Evolutionary conservation across 495 filamentous ascomycete genomes (phyloP), one percentile per base, ranked within the genome.

Genomic region (Podospora fimiseda): DNA sequence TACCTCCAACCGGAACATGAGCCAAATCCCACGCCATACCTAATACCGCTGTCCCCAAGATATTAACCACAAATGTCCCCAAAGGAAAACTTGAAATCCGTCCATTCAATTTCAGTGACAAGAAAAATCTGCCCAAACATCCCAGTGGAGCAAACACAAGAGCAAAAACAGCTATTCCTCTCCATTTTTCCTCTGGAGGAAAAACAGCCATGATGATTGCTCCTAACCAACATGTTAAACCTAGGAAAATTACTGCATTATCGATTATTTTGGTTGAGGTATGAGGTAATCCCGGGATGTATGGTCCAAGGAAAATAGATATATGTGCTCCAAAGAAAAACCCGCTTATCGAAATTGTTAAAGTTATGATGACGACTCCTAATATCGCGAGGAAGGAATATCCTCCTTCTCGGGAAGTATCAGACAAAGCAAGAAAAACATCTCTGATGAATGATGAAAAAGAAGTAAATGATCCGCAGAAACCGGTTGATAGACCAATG

Each of bases 361-460:
- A 56, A 13, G 85, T 90, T 4, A 75, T 67, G 40, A 93, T 70
- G 6, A 86, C 65, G 36, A 95, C 80, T 19, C 83, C 85, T 0
- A 90, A 59, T 7, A 89, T 61, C 13, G 92, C 89, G 73, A 91
- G 78, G 69, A 96, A 85, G 53, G 83, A 87, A 69, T 93, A 88
- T 0, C 59, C 55, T 16, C 53, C 61, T 33, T 60, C 65, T 27
- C 8, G 56, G 6, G 89, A 70, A 48, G 82, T 78, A 62, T 96
- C 95, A 6, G 88, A 84, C 11, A 96, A 66, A 0, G 88, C 84
- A n/a, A 95, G 75, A 67, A 95, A 96, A 43, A 77, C 69, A 61
- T 94, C 92, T 3, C 91, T 82, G 38, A 91, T 85, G 63, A 96
- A 95, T 11, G 87, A 83, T 0, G 90, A 95, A 70, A 96, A 97